Evolutionary conservation across 805 yeast species (phyloP), one percentile per base, ranked within the genome.

Genomic region (Teunomyces pallodes): DNA sequence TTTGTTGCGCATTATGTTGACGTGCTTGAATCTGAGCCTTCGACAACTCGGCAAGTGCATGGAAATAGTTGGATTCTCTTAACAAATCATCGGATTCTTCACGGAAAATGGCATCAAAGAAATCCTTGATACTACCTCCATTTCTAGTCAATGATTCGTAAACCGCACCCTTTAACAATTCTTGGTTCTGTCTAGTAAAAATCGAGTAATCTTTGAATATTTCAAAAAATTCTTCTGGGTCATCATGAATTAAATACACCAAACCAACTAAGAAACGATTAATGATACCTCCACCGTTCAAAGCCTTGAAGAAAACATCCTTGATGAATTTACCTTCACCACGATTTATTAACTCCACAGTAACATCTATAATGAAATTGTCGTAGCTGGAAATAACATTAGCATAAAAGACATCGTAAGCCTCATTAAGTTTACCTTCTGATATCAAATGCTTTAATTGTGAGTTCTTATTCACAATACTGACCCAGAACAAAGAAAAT

Each of bases 261-360:
- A 73, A 52, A 2, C 76, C 78, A 27, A 61, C 59, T 39, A 73
- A 62, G 36, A 68, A 65, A 26, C 56, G 49, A 45, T 65, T 66
- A 36, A 65, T 48, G 5, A 57, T 54, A 12, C 50, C 56, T 52
- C 42, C 42, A 7, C 13, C 14, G 36, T 50, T 39, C 30, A 53
- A 44, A 2, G 49, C 46, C 4, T 30, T 36, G 38, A 75, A 64
- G 42, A 84, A 64, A 13, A 66, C 54, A 0, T 65, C 51, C 29
- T 74, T 72, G 51, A 81, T 79, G 5, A 80, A 65, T 5, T 58
- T 52, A 57, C 62, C 61, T 27, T 80, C 70, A 50, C 61, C 65
- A 32, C 54, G 57, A 35, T 59, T 67, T 36, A 65, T 59, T 31
- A 64, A 58, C 26, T 58, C 64, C 24, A 68, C 59, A 26, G 66